These are phyloP conservation scores for Claviceps pusilla DNA, from an alignment of 2,329 filamentous ascomycete species.

Conservation along the genomic window DNA sequence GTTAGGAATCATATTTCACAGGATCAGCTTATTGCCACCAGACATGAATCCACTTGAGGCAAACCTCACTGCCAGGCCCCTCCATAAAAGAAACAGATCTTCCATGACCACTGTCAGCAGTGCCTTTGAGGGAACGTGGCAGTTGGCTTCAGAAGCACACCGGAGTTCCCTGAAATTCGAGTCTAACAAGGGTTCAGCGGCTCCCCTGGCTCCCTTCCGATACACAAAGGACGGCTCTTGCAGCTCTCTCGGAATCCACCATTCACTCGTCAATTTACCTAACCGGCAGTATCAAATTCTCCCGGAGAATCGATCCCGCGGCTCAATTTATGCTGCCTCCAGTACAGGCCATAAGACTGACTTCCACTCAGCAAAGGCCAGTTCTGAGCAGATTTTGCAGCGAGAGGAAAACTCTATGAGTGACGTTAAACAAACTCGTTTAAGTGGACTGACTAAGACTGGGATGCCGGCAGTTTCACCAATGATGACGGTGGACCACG, in stretches of 20 bases:
- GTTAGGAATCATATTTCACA: conserved; percentile 63
- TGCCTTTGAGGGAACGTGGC: conserved; percentile 41
- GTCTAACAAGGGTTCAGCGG: conserved; percentile 29
- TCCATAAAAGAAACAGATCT: conserved; percentile 61
- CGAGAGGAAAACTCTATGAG: conserved; percentile 10
- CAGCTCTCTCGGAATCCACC: conserved; percentile 32
- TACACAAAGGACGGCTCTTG: conserved; percentile 56
- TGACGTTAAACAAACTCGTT: conserved; percentile 19
- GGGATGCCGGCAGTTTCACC: conserved; percentile 41
- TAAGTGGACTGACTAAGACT: conserved; percentile 36
- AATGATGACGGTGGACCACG: conserved; percentile 37
- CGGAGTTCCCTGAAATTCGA: conserved; percentile 29
- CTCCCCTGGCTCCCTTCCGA: conserved; percentile 57
- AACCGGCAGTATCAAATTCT: conserved; percentile 39
- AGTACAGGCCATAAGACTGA: conserved; percentile 31
- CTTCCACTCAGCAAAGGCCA: conserved; percentile 35
- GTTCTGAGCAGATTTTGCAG: conserved; percentile 23
- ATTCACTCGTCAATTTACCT: conserved; percentile 40
- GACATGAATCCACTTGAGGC: conserved; percentile 92
- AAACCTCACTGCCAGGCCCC: conserved; percentile 56
- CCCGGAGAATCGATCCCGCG: conserved; percentile 27
- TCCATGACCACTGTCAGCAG: conserved; percentile 34
- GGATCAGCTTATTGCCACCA: conserved; percentile 68
- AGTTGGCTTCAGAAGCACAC: conserved; percentile 26
- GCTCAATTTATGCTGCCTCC: conserved; percentile 27